Evolutionary conservation across 176 grass and related monocot species (phyloP), one percentile per base, ranked within the genome.

Genomic region (Eremochloa ophiuroides): DNA sequence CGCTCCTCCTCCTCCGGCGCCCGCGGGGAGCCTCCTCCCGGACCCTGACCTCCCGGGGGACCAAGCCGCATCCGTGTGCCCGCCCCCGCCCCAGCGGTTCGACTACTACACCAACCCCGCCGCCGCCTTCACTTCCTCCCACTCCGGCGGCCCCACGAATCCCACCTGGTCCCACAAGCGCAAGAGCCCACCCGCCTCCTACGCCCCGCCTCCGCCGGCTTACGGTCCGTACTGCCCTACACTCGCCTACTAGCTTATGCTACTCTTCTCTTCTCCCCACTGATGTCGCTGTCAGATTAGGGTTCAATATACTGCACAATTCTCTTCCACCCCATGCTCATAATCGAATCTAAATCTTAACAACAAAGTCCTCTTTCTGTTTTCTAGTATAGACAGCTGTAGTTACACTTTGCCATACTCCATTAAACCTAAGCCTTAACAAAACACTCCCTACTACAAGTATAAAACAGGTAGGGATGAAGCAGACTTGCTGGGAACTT

Each of bases 101-200:
- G 78, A 72, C 59, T 89, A 73, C 83, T 89, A 89, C 88, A 89
- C 88, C 74, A 86, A 90, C 83, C 88, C 88, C 23, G 73, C 29
- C 66, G 88, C 88, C 3, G 88, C 85, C 73, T 91, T 88, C 79
- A 61, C 85, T 47, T 77, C 85, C 71, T 77, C 62, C 59, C n/a
- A 74, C 71, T 77, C 85, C 40, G n/a, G 67, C 64, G 72, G 67
- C 63, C 38, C 76, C 26, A 18, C 31, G 22, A 50, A 79, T 2
- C 62, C 76, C 60, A 78, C 40, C 18, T 78, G 42, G 44, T 69
- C 58, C 46, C 59, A 84, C 67, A 83, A 82, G 58, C 85, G 85
- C 60, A 85, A 78, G 73, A 43, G 48, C 40, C n/a, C 85, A 18
- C 42, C 74, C 11, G 6, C 53, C 22, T 41, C 6, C 78, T 17